Evolutionary conservation across 2,329 filamentous ascomycete species (phyloP).

Genomic region (Ophiostoma triangulosporum): DNA sequence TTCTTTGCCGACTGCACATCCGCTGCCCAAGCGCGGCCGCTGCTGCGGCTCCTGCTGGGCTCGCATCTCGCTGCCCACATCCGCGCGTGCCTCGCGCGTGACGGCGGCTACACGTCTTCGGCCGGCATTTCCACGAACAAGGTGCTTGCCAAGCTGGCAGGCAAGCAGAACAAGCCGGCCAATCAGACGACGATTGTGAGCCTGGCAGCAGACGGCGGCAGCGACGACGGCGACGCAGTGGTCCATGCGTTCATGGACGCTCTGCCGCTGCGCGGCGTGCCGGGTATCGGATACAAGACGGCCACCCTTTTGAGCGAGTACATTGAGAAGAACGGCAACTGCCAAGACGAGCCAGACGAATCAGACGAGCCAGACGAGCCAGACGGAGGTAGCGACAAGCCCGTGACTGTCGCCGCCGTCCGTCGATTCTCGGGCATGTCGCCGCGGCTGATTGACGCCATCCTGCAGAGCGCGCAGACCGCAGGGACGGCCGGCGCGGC

Average conservation of each 20-base stretch:
- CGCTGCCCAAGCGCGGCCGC: neutral
- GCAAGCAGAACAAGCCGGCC: conserved; percentile 72
- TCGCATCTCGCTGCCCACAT: conserved; percentile 71
- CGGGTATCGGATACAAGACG: conserved; percentile 75
- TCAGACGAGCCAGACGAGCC: conserved; percentile 15
- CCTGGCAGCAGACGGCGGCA: neutral
- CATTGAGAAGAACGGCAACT: conserved; percentile 18
- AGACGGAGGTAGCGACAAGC: no score
- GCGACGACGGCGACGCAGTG: conserved; percentile 18
- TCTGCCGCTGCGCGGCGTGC: conserved; percentile 66
- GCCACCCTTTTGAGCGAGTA: conserved; percentile 42
- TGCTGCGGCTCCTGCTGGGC: conserved; percentile 56
- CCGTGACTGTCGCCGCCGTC: conserved; percentile 52
- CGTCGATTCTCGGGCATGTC: conserved; percentile 50
- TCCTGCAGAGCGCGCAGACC: conserved; percentile 47
- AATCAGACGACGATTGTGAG: conserved; percentile 55
- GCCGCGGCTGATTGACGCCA: conserved; percentile 47
- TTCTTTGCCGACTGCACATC: neutral
- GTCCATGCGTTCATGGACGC: conserved; percentile 58
- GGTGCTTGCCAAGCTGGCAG: conserved; percentile 70
- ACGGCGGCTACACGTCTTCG: conserved; percentile 72
- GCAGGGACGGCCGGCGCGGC: conserved; percentile 25
- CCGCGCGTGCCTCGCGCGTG: conserved; percentile 51
- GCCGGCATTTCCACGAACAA: conserved; percentile 85
- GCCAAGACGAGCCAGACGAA: conserved; percentile 16